Evolutionary conservation across 495 filamentous ascomycete genomes (phyloP).

Genomic region (Hypoxylon fragiforme): DNA sequence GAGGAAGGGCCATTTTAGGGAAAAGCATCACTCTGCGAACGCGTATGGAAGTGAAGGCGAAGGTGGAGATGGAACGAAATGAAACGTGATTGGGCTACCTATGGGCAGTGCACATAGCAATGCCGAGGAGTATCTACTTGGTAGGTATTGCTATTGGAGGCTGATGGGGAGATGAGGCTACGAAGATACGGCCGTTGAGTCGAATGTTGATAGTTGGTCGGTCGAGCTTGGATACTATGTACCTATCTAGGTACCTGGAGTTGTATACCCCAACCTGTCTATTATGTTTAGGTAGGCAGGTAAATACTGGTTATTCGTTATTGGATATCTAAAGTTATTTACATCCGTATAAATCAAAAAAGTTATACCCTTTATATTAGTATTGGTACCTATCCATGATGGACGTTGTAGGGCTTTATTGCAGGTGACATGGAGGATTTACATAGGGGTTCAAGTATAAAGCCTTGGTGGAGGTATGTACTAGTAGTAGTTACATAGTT

Average conservation of each 20-base stretch:
- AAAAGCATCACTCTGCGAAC: constrained; percentile 1
- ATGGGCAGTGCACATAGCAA: too few relatives aligned
- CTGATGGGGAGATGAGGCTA: constrained; percentile 14
- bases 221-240: neutral
- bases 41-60: neutral
- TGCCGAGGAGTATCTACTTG: neutral
- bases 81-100: too few relatives aligned
- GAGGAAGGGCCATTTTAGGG: neutral
- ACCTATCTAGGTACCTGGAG: neutral
- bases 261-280: neutral
- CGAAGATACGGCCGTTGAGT: constrained; percentile 7
- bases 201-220: neutral
- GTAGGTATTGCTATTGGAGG: constrained; percentile 3
- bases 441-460: too few relatives aligned
- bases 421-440: too few relatives aligned
- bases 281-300: neutral
- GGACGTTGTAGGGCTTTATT: too few relatives aligned
- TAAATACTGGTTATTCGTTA: neutral
- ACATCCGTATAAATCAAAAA: constrained; percentile 7
- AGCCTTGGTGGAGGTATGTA: too few relatives aligned
- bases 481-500: too few relatives aligned
- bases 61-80: constrained; percentile 1
- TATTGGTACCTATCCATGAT: too few relatives aligned
- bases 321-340: constrained; percentile 6
- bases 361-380: neutral